Conservation (phyloP, 2,329 filamentous ascomycete species). For the Botryosphaeria dothidea region DNA sequence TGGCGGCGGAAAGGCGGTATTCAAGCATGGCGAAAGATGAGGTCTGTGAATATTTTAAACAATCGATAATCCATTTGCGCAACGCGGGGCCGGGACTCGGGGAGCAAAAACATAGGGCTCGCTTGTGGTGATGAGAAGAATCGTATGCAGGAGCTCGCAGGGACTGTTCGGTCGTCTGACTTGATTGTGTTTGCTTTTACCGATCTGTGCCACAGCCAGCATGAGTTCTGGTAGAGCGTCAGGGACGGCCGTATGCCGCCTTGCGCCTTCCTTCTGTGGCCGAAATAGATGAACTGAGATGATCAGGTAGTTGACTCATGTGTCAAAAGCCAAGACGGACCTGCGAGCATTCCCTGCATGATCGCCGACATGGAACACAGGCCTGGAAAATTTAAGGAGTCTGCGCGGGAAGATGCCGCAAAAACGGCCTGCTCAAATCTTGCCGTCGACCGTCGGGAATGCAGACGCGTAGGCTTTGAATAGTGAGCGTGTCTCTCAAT, state of each 20-base stretch:
- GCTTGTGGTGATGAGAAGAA: constrained; percentile 1
- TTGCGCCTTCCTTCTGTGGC: background rate
- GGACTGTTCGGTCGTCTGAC: constrained; percentile 5
- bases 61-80: background rate
- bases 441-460: background rate
- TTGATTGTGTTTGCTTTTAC: background rate
- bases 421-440: background rate
- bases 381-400: background rate
- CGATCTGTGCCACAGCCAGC: background rate
- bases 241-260: background rate
- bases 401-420: background rate
- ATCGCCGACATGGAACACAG: constrained; percentile 5
- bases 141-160: constrained; percentile 5
- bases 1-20: background rate
- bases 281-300: background rate
- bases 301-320: background rate
- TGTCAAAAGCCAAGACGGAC: background rate
- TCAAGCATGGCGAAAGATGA: background rate
- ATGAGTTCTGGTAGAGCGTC: background rate
- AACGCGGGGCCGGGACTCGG: background rate
- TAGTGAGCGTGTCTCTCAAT: background rate
- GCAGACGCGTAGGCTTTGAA: background rate
- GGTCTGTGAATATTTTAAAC: background rate
- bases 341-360: background rate
- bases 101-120: background rate